Base-by-base conservation (phyloP, 2,329 filamentous ascomycete genomes). In the Monilinia aucupariae region DNA sequence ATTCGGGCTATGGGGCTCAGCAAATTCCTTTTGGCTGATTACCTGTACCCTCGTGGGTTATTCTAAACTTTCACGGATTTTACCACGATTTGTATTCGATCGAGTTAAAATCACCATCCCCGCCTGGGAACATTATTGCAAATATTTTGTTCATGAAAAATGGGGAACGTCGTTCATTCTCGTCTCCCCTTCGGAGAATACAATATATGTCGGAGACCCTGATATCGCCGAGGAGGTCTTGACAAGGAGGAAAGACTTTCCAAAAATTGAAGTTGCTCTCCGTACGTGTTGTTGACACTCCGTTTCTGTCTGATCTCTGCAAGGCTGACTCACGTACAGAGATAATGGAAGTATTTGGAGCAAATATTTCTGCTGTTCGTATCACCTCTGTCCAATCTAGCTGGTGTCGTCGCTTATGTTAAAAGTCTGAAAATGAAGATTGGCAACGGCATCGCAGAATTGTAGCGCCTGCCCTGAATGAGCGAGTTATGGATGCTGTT, bases 381-480 rank as follows among this genome's bases (percentile, higher is more conserved):
- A 47, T 47, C 4, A 22, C n/a, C 45, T 47, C n/a, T 47, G 9
- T 25, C 45, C 45, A 47, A 22, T 22, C 4, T 2, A 47, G 10
- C n/a, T 47, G 45, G n/a, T 22, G 4, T 47, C 45, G 22, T 47
- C 45, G 45, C 45, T 47, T 39, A 61, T 73, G 25, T 69, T 67
- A 17, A 63, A 74, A 39, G 75, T 74, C 72, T 60, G 47, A 72
- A 67, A 71, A 73, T 34, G 64, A 72, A 54, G 70, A 75, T 41
- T 79, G 78, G 78, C 64, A 73, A 20, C 73, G 76, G 30, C 77
- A 80, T 61, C 73, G 78, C 9, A 76, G 74, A 60, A 70, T 78
- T 45, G 75, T 74, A 5, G 75, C 76, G 17, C 69, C 74, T 1
- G 72, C 73, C 20, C 79, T 80, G 67, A 78, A 76, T 51, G 77